Conservation (phyloP, 2,329 filamentous ascomycete species). For the Lomentospora prolificans region DNA sequence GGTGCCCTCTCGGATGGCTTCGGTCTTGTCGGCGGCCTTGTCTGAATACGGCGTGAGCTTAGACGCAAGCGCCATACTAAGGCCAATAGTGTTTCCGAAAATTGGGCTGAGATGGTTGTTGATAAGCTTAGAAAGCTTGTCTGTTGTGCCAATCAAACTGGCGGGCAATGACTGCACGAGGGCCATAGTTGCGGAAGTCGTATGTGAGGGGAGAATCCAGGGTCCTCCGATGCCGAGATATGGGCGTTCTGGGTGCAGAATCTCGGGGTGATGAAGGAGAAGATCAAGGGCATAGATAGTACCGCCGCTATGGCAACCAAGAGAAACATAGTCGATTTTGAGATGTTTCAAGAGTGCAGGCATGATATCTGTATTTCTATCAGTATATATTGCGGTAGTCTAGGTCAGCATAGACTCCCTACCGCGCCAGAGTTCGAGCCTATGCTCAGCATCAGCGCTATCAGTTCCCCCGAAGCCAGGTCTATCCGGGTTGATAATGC, state of each 20-base stretch:
- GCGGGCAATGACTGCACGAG: conserved; percentile 16
- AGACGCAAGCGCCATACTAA: not conserved
- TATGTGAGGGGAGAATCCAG: conserved; percentile 21
- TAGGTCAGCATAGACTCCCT: too few relatives aligned
- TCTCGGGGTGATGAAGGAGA: conserved; percentile 18
- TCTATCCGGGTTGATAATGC: conserved; percentile 23
- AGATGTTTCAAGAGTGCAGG: conserved; percentile 16
- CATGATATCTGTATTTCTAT: not conserved
- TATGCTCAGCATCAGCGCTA: conserved; percentile 13
- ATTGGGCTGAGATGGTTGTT: not conserved
- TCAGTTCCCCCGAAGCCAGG: conserved; percentile 26
- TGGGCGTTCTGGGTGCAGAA: conserved; percentile 16
- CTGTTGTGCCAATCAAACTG: not conserved
- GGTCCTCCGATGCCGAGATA: conserved; percentile 21
- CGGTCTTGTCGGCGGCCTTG: not conserved
- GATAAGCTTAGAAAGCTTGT: not conserved
- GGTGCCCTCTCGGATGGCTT: not conserved
- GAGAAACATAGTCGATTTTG: conserved; percentile 18
- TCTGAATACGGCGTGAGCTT: not conserved
- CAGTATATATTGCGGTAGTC: too few relatives aligned
- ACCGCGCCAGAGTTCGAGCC: conserved; percentile 20
- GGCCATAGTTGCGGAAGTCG: conserved; percentile 14
- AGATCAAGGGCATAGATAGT: conserved; percentile 21
- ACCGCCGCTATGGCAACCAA: conserved; percentile 21
- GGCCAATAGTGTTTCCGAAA: not conserved